Evolutionary conservation across 768 basidiomycete species (phyloP).

Genomic region (Panellus pusillus): DNA sequence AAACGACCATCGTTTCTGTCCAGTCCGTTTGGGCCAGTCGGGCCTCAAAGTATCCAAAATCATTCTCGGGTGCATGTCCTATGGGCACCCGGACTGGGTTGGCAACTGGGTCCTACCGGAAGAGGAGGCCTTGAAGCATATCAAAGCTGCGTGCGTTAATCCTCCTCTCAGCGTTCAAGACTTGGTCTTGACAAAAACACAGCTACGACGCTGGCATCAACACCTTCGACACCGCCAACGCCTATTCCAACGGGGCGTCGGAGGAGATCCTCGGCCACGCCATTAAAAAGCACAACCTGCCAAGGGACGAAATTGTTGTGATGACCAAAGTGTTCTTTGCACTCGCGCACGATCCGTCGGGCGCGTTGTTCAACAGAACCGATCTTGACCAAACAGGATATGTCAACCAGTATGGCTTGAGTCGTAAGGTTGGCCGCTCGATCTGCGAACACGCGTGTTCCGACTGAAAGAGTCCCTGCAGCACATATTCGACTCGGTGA

Average conservation of each 20-base stretch:
- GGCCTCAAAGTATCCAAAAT: constrained; percentile 50
- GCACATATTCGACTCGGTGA: constrained; percentile 59
- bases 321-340: constrained; percentile 36
- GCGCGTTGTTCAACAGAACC: background rate
- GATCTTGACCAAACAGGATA: constrained; percentile 13
- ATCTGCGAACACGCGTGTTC: no score
- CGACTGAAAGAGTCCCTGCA: constrained; percentile 3
- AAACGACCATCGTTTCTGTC: background rate
- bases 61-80: constrained; percentile 29
- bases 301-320: constrained; percentile 39
- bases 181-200: no score
- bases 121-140: constrained; percentile 35
- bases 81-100: constrained; percentile 31
- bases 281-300: constrained; percentile 35
- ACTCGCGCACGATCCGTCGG: background rate
- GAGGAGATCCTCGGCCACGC: constrained; percentile 40
- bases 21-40: constrained; percentile 45
- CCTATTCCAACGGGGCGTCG: constrained; percentile 23
- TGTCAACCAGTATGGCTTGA: constrained; percentile 27
- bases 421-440: constrained; percentile 28
- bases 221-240: constrained; percentile 8
- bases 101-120: constrained; percentile 37
- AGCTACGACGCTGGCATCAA: constrained; percentile 11
- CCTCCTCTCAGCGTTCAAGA: background rate
- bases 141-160: constrained; percentile 27